Percentiles rank a stretch among this genome's conserved stretches.
These are phyloP conservation scores for Aspergillus sp. DNA, from an alignment of 2,329 filamentous ascomycete genomes.

Conservation along the genomic window DNA sequence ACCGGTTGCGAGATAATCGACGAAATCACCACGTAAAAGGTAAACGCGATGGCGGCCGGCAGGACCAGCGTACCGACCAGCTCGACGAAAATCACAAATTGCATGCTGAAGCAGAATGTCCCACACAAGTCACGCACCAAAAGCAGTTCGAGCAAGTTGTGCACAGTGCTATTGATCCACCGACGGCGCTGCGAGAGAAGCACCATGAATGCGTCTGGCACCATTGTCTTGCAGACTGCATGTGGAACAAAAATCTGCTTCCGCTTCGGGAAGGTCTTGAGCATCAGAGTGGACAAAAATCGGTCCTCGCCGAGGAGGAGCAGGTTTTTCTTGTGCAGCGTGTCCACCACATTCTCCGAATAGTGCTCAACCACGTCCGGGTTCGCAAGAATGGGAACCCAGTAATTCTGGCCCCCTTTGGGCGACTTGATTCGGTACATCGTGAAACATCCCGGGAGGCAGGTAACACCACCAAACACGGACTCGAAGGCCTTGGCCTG, in stretches of 20 bases:
- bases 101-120: slow-evolving; percentile 99
- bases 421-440: slow-evolving; percentile 99
- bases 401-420: slow-evolving; percentile 97
- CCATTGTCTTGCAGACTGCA: slow-evolving; percentile 96
- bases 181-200: slow-evolving; percentile 87
- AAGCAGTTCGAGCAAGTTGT: slow-evolving; percentile 96
- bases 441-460: slow-evolving; percentile 96
- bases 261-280: slow-evolving; percentile 96
- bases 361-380: slow-evolving; percentile 98
- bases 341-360: slow-evolving; percentile 97
- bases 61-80: slow-evolving; percentile 88
- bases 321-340: slow-evolving; percentile 93
- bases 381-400: slow-evolving; percentile 97
- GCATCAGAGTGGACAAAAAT: slow-evolving; percentile 92
- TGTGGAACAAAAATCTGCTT: slow-evolving; percentile 98
- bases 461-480: slow-evolving; percentile 97
- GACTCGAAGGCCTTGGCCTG: slow-evolving; percentile 95
- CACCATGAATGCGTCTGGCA: slow-evolving; percentile 86
- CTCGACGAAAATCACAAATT: slow-evolving; percentile 95
- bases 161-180: slow-evolving; percentile 99
- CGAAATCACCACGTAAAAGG: slow-evolving; percentile 84
- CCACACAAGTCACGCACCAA: slow-evolving; percentile 93
- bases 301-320: slow-evolving; percentile 87
- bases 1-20: slow-evolving; percentile 69
- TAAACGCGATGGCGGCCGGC: slow-evolving; percentile 93